Evolutionary conservation across 352 stramenopile species (phyloP).

Genomic region (Globisporangium canariense): DNA sequence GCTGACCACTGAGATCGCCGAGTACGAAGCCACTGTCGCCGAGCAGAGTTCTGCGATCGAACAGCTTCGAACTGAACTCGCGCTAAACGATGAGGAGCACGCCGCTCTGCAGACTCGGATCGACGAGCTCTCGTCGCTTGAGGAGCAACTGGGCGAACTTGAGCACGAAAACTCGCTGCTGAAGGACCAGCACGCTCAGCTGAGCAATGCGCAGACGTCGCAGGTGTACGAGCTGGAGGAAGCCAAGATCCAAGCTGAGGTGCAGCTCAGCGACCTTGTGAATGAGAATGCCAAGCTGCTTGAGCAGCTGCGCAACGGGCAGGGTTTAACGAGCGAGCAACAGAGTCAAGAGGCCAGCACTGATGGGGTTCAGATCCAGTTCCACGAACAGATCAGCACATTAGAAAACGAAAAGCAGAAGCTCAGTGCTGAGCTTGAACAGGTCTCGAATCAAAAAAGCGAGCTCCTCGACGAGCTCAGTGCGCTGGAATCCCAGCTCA

Average conservation of each 20-base stretch:
- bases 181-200: neutral
- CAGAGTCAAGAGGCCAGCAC: neutral
- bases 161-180: slow-evolving; percentile 4
- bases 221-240: slow-evolving; percentile 12
- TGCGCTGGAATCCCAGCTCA: slow-evolving; percentile 44
- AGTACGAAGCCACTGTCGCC: slow-evolving; percentile 19
- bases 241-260: slow-evolving; percentile 5
- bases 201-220: neutral
- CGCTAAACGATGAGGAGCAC: slow-evolving; percentile 14
- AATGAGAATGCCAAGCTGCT: neutral
- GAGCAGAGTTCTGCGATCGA: slow-evolving; percentile 17
- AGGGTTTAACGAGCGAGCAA: neutral
- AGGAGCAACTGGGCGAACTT: slow-evolving; percentile 12
- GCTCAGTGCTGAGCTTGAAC: slow-evolving; percentile 28
- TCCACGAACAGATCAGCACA: neutral
- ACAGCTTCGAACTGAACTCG: slow-evolving; percentile 13
- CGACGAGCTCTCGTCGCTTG: slow-evolving; percentile 20
- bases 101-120: slow-evolving; percentile 12
- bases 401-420: slow-evolving; percentile 23
- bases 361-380: neutral
- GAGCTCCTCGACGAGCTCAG: slow-evolving; percentile 44
- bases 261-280: slow-evolving; percentile 4
- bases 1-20: slow-evolving; percentile 10
- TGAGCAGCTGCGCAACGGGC: neutral
- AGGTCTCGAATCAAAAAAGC: slow-evolving; percentile 27